Evolutionary conservation across 2,329 filamentous ascomycete species (phyloP).

Genomic region (Chaetothyriales sp.): DNA sequence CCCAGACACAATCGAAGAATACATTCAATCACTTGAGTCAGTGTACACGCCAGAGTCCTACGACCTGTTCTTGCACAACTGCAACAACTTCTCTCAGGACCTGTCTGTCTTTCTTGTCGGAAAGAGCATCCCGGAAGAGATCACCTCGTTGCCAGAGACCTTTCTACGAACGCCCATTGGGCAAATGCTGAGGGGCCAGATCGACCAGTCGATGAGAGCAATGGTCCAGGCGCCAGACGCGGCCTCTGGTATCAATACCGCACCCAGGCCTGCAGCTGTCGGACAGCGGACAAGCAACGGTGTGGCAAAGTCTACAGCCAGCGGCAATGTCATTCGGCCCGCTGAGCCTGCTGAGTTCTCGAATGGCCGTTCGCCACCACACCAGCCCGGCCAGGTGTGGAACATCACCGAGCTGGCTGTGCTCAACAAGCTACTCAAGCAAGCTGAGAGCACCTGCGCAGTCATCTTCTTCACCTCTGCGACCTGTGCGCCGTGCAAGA

Average conservation of each 20-base stretch:
- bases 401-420: slow-evolving; percentile 44
- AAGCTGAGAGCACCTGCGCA: slow-evolving; percentile 52
- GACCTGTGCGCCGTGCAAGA: slow-evolving; percentile 71
- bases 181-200: slow-evolving; percentile 67
- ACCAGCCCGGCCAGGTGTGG: slow-evolving; percentile 37
- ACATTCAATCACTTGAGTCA: slow-evolving; percentile 64
- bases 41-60: slow-evolving; percentile 82
- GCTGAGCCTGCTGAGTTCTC: slow-evolving; percentile 3
- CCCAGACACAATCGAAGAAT: slow-evolving; percentile 69
- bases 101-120: slow-evolving; percentile 80
- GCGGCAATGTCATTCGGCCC: slow-evolving; percentile 7
- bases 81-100: slow-evolving; percentile 94
- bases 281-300: slow-evolving; percentile 8
- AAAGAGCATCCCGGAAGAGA: slow-evolving; percentile 73
- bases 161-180: slow-evolving; percentile 80
- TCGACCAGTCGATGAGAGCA: slow-evolving; percentile 48
- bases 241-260: slow-evolving; percentile 10
- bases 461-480: slow-evolving; percentile 86
- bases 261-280: slow-evolving; percentile 7
- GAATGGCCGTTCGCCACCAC: not conserved
- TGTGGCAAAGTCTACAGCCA: slow-evolving; percentile 1
- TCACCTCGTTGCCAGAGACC: slow-evolving; percentile 66
- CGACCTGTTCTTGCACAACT: slow-evolving; percentile 80
- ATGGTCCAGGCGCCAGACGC: slow-evolving; percentile 43
- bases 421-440: slow-evolving; percentile 44